These are phyloP conservation scores for Pulveroboletus sp. DNA, from an alignment of 768 basidiomycete genomes.

Conservation along the genomic window DNA sequence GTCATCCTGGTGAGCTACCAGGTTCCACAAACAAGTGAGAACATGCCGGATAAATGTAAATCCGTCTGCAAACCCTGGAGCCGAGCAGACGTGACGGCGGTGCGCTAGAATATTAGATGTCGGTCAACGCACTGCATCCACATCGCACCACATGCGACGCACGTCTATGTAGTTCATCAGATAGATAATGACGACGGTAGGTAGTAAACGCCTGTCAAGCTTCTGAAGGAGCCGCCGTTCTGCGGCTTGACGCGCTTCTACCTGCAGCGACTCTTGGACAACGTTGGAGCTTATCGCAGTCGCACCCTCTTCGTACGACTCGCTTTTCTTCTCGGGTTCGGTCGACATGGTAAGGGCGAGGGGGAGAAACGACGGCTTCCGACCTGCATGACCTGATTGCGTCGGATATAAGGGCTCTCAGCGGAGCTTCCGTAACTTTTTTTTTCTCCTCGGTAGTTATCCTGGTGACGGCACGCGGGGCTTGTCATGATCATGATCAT, in stretches of 20 bases:
- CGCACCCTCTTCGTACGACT: conserved; percentile 2
- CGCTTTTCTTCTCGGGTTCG: conserved; percentile 13
- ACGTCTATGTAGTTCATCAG: conserved; percentile 71
- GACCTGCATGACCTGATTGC: not conserved
- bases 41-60: conserved; percentile 40
- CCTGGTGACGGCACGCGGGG: not conserved
- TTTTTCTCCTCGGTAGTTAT: not conserved
- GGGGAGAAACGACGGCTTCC: not conserved
- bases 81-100: conserved; percentile 46
- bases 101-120: conserved; percentile 32
- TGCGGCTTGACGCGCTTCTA: conserved; percentile 6
- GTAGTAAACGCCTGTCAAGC: conserved; percentile 52
- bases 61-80: conserved; percentile 49
- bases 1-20: not conserved
- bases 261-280: not conserved
- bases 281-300: not conserved
- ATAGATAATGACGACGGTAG: conserved; percentile 53
- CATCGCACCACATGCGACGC: conserved; percentile 3
- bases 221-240: conserved; percentile 43
- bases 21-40: not conserved
- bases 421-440: not conserved
- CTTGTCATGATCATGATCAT: too few species aligned
- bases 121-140: not conserved
- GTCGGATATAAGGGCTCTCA: not conserved
- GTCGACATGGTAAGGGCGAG: conserved; percentile 10